Conservation (phyloP, 2,329 filamentous ascomycete species). For the Ceratocystis alfenasii region DNA sequence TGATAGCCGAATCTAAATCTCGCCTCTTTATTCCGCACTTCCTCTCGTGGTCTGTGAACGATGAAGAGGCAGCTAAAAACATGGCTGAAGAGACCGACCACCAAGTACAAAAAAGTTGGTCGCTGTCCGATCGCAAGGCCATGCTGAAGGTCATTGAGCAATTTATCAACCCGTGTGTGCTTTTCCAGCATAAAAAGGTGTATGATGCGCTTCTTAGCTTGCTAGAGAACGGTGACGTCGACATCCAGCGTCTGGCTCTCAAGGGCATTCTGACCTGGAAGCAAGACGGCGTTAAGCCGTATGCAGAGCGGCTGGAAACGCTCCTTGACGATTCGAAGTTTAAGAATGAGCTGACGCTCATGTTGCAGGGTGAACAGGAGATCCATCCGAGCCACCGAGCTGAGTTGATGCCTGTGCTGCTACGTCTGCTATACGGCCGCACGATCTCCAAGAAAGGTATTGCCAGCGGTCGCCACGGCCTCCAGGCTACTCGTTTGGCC, state of each 20-base stretch:
- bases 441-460: conserved; percentile 71
- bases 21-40: conserved; percentile 76
- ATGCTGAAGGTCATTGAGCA: conserved; percentile 71
- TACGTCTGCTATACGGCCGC: conserved; percentile 79
- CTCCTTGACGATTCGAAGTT: conserved; percentile 84
- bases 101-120: conserved; percentile 46
- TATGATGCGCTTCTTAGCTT: conserved; percentile 62
- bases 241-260: conserved; percentile 74
- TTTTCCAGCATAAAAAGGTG: conserved; percentile 68
- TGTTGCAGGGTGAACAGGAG: conserved; percentile 63
- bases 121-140: conserved; percentile 68
- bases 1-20: conserved; percentile 73
- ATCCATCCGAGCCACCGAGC: conserved; percentile 62
- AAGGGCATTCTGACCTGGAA: conserved; percentile 88
- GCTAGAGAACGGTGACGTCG: conserved; percentile 76
- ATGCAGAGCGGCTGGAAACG: conserved; percentile 75
- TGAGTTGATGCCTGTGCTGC: conserved; percentile 70
- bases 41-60: conserved; percentile 60
- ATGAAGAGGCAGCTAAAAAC: conserved; percentile 31
- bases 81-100: conserved; percentile 30
- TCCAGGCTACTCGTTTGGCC: conserved; percentile 69
- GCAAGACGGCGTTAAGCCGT: conserved; percentile 57
- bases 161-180: conserved; percentile 73
- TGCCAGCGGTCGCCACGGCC: conserved; percentile 64
- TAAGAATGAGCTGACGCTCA: conserved; percentile 82